A percentile compares a stretch with the other conserved stretches of the same genome.
Evolutionary conservation across 23 red algal species (phyloP).

Genomic region (Gracilaria gracilis): DNA sequence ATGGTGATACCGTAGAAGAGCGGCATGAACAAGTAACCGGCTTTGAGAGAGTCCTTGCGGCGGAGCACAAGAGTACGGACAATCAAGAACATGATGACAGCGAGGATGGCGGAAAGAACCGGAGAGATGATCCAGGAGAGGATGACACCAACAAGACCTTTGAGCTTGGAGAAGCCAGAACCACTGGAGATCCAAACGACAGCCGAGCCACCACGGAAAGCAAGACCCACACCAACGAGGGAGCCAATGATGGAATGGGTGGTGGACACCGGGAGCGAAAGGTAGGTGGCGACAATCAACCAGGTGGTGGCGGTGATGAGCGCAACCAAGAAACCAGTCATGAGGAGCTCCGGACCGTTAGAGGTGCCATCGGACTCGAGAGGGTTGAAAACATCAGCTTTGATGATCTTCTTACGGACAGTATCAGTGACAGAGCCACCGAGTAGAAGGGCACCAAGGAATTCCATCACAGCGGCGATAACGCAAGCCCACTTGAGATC

Average conservation of each 20-base stretch:
- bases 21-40: slow-evolving; percentile 78
- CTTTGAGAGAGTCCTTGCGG: slow-evolving; percentile 42
- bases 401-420: slow-evolving; percentile 82
- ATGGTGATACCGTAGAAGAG: slow-evolving; percentile 80
- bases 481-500: slow-evolving; percentile 78
- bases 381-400: slow-evolving; percentile 75
- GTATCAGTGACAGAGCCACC: slow-evolving; percentile 91
- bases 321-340: slow-evolving; percentile 87
- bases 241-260: slow-evolving; percentile 87
- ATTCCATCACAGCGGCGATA: slow-evolving; percentile 78
- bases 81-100: slow-evolving; percentile 79
- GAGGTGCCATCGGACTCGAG: slow-evolving; percentile 31
- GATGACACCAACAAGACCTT: slow-evolving; percentile 82
- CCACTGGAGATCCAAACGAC: slow-evolving; percentile 76
- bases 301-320: slow-evolving; percentile 83
- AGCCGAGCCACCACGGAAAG: slow-evolving; percentile 60
- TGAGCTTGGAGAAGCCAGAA: slow-evolving; percentile 57
- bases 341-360: slow-evolving; percentile 86
- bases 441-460: slow-evolving; percentile 75
- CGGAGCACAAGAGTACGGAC: slow-evolving; percentile 77
- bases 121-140: slow-evolving; percentile 85
- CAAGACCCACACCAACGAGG: slow-evolving; percentile 81
- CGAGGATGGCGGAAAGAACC: slow-evolving; percentile 74
- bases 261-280: slow-evolving; percentile 88
- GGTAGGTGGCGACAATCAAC: slow-evolving; percentile 80